Conservation (phyloP, 1,284 basidiomycete genomes). For the Cryptococcus wingfieldii region DNA sequence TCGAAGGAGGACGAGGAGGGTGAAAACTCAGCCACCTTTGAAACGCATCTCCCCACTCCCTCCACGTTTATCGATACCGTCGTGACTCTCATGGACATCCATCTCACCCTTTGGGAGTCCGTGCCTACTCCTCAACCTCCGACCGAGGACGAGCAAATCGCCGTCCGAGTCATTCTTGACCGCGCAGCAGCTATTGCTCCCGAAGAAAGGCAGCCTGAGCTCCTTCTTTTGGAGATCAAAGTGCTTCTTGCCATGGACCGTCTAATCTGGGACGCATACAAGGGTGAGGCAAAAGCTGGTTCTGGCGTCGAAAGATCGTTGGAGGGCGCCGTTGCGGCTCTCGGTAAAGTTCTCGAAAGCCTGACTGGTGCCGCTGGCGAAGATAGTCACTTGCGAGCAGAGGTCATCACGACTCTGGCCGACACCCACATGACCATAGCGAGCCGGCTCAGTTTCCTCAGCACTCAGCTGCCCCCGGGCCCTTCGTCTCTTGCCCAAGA, state of each 20-base stretch:
- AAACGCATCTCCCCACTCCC: slow-evolving; percentile 38
- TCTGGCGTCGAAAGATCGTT: slow-evolving; percentile 27
- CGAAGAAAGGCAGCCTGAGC: slow-evolving; percentile 34
- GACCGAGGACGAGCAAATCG: slow-evolving; percentile 29
- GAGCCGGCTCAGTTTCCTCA: slow-evolving; percentile 26
- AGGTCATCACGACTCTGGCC: slow-evolving; percentile 35
- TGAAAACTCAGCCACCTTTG: slow-evolving; percentile 55
- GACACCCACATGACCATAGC: slow-evolving; percentile 35
- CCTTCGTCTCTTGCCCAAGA: slow-evolving; percentile 29
- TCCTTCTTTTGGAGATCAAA: slow-evolving; percentile 42
- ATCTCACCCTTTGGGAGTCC: slow-evolving; percentile 38
- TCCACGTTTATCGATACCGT: slow-evolving; percentile 40
- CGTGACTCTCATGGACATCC: slow-evolving; percentile 31
- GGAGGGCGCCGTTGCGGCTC: slow-evolving; percentile 30
- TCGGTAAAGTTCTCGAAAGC: slow-evolving; percentile 24
- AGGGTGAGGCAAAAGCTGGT: slow-evolving; percentile 25
- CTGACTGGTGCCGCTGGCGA: slow-evolving; percentile 27
- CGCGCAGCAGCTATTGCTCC: slow-evolving; percentile 21
- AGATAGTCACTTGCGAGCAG: slow-evolving; percentile 27
- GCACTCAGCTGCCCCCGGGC: slow-evolving; percentile 24
- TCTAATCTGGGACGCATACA: slow-evolving; percentile 39
- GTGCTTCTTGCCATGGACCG: slow-evolving; percentile 37
- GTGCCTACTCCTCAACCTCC: slow-evolving; percentile 24
- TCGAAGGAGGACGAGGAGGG: slow-evolving; percentile 16
- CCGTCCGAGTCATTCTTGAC: slow-evolving; percentile 30